Evolutionary conservation across 1,284 basidiomycete genomes (phyloP).

Genomic region (Ceratobasidium theobromae): DNA sequence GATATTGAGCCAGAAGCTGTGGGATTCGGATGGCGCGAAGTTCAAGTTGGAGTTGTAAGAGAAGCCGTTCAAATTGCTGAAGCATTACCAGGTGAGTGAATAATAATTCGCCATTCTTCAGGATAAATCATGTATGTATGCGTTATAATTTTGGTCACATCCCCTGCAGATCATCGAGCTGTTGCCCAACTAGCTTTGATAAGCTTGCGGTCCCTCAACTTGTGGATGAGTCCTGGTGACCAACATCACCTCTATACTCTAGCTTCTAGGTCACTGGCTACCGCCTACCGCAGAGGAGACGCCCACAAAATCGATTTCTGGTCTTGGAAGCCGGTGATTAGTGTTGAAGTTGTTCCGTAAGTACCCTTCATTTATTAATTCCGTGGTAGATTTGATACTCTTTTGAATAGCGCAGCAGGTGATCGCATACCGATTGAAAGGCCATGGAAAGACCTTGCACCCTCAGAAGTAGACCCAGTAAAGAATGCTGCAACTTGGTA

Average conservation of each 20-base stretch:
- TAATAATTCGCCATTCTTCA: slow-evolving; percentile 11
- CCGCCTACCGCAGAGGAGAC: slow-evolving; percentile 75
- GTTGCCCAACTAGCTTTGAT: slow-evolving; percentile 79
- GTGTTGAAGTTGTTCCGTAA: slow-evolving; percentile 75
- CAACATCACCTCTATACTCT: slow-evolving; percentile 77
- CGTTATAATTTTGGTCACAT: slow-evolving; percentile 37
- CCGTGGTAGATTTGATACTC: background rate
- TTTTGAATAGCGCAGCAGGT: slow-evolving; percentile 46
- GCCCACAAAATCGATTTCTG: slow-evolving; percentile 73
- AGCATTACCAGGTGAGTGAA: slow-evolving; percentile 74
- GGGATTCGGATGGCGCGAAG: slow-evolving; percentile 84
- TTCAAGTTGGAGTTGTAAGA: slow-evolving; percentile 87
- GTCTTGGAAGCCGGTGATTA: slow-evolving; percentile 76
- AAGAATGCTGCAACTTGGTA: slow-evolving; percentile 20
- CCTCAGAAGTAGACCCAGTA: slow-evolving; percentile 39
- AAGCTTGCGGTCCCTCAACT: slow-evolving; percentile 68
- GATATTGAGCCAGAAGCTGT: slow-evolving; percentile 41
- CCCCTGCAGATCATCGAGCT: slow-evolving; percentile 62
- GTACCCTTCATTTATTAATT: slow-evolving; percentile 41
- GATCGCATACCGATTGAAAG: slow-evolving; percentile 76
- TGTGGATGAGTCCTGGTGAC: slow-evolving; percentile 66
- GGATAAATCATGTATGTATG: slow-evolving; percentile 2
- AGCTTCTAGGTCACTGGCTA: slow-evolving; percentile 65
- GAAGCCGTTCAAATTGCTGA: slow-evolving; percentile 91
- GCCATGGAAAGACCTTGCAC: slow-evolving; percentile 41